A percentile compares a stretch with the other conserved stretches of the same genome.
Conservation (phyloP, 441 rosid genomes). For the Populus hybrid region DNA sequence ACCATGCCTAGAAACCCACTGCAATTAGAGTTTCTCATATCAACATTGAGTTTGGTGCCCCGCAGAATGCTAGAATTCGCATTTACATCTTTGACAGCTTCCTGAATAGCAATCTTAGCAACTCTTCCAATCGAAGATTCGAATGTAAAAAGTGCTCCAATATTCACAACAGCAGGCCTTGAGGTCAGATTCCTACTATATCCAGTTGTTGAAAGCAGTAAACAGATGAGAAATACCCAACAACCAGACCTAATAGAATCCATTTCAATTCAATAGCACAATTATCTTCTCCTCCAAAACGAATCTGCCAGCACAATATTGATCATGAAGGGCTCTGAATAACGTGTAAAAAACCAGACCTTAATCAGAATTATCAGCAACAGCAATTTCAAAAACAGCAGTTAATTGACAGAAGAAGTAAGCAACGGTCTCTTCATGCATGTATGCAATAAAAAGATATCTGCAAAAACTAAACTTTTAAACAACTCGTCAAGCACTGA, state of each 20-base stretch:
- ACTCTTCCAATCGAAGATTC: constrained; percentile 71
- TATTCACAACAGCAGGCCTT: constrained; percentile 58
- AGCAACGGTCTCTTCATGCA: not conserved
- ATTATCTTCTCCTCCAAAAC: constrained; percentile 13
- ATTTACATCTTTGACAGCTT: constrained; percentile 87
- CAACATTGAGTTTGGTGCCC: constrained; percentile 48
- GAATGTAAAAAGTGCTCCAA: constrained; percentile 67
- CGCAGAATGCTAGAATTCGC: constrained; percentile 53
- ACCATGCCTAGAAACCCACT: constrained; percentile 84
- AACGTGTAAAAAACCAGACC: constrained; percentile 3
- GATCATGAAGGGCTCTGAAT: constrained; percentile 16
- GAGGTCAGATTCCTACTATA: constrained; percentile 37
- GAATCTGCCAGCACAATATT: constrained; percentile 9
- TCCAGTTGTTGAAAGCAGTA: constrained; percentile 32
- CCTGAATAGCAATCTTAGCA: constrained; percentile 79
- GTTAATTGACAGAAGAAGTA: not conserved
- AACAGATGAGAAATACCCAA: constrained; percentile 29
- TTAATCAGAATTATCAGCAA: constrained; percentile 1
- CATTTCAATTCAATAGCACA: constrained; percentile 31
- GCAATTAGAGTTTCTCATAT: constrained; percentile 61
- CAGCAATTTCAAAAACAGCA: not conserved
- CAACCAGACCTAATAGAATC: constrained; percentile 28
- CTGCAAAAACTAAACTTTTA: not conserved
- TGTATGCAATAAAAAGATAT: not conserved
- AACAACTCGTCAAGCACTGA: constrained; percentile 8